Evolutionary conservation across 257 asterid species (phyloP), one percentile per base, ranked within the genome.

Genomic region (Cinchona pubescens): DNA sequence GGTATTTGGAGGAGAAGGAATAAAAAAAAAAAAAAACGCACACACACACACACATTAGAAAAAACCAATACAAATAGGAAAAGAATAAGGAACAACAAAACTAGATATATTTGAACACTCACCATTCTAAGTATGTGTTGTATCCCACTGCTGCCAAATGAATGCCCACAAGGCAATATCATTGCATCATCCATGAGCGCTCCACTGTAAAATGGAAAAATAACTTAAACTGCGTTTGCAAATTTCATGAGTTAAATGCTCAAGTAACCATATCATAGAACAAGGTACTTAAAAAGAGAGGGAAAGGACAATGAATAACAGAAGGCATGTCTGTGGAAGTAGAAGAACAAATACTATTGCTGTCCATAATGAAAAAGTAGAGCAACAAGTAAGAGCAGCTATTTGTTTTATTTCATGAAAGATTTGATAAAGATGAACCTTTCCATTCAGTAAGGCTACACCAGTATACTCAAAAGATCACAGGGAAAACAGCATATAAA

Each of bases 91-190:
- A 10, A 11, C 5, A 67, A 43, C 13, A 2, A 68, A 42, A 32
- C 56, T 67, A 38, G 38, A 15, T 25, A 45, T 42, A n/a, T 34
- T 48, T 63, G 51, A 77, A 67, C 46, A 68, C 86, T 81, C 79
- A 95, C 99, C 97, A 79, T 82, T 79, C 88, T 85, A 80, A 90
- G 55, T 75, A 90, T 80, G 53, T 86, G 91, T 19, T 88, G 90
- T 51, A 91, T 83, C 69, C 99, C 99, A 74, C 85, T 87, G 45
- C 83, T 79, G 79, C 99, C 90, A 81, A 89, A 95, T 80, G 99
- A 95, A 83, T 95, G 99, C 73, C 99, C 99, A 84, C 99, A 92
- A 48, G 96, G 94, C 78, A 92, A 85, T 86, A 95, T 95, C 96
- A 95, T 86, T 18, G 96, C 99, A 63, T 92, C 99, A 51, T 91